Conservation (phyloP, 148 eudicot species). For the Limonium bicolor region DNA sequence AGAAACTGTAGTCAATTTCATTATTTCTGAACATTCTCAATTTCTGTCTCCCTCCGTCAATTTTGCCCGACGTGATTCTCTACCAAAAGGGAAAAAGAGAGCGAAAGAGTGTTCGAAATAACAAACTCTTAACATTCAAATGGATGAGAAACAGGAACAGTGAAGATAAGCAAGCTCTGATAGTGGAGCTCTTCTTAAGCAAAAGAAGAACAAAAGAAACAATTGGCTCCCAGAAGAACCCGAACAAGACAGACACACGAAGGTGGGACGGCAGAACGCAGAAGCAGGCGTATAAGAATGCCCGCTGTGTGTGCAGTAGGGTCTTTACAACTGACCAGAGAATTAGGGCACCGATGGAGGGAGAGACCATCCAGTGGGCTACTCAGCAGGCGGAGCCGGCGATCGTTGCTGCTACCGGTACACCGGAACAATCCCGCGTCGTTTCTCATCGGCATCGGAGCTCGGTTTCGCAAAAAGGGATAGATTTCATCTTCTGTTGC, state of each 20-base stretch:
- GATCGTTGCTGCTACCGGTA: conserved; percentile 73
- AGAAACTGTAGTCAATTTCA: no score
- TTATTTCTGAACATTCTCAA: no score
- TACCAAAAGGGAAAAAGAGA: no score
- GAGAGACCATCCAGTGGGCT: conserved; percentile 85
- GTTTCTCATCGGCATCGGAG: conserved; percentile 26
- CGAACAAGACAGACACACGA: conserved; percentile 80
- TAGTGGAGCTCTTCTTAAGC: background rate
- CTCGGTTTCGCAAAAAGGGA: conserved; percentile 25
- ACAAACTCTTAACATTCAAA: no score
- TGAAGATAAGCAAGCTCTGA: conserved; percentile 11
- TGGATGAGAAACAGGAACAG: no score
- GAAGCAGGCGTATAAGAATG: conserved; percentile 69
- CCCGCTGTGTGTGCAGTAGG: conserved; percentile 73
- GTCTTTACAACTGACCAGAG: conserved; percentile 65
- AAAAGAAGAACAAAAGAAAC: conserved; percentile 24
- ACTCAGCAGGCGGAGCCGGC: conserved; percentile 67
- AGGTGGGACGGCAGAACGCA: conserved; percentile 77
- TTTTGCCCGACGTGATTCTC: no score
- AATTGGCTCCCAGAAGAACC: conserved; percentile 47
- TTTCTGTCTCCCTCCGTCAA: no score
- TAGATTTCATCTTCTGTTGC: conserved; percentile 9
- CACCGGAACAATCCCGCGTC: conserved; percentile 73
- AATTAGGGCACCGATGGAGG: conserved; percentile 72
- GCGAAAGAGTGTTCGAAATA: no score